Conservation (phyloP, 2,329 filamentous ascomycete genomes). For the Ophiostoma angusticollis region DNA sequence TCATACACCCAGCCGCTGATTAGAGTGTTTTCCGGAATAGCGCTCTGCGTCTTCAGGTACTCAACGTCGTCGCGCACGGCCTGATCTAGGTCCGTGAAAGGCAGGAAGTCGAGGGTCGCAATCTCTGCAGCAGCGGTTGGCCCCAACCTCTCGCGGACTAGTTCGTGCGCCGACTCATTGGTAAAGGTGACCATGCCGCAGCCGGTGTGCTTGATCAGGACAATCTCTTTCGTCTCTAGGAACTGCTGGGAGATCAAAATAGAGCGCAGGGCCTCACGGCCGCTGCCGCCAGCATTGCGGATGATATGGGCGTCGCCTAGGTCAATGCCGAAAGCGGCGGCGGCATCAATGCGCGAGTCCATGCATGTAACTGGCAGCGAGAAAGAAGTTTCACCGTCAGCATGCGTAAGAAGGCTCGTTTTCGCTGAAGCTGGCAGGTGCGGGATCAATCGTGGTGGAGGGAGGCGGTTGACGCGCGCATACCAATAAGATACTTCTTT, state of each 20-base stretch:
- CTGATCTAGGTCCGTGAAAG: constrained; percentile 50
- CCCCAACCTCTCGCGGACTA: constrained; percentile 47
- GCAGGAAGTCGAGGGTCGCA: constrained; percentile 41
- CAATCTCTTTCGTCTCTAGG: constrained; percentile 61
- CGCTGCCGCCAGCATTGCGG: constrained; percentile 58
- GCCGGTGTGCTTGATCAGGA: constrained; percentile 61
- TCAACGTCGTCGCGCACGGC: constrained; percentile 55
- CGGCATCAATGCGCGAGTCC: constrained; percentile 63
- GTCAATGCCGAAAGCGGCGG: constrained; percentile 54
- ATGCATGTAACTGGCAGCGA: constrained; percentile 68
- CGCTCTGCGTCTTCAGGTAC: constrained; percentile 44
- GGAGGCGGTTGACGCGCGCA: constrained; percentile 10
- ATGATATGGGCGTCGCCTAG: constrained; percentile 70
- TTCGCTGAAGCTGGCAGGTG: no score
- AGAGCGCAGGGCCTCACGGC: constrained; percentile 56
- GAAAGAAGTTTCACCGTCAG: not conserved
- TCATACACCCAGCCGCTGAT: constrained; percentile 54
- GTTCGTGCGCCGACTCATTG: constrained; percentile 38
- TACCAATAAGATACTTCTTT: constrained; percentile 54
- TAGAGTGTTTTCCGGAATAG: constrained; percentile 45
- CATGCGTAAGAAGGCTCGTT: no score
- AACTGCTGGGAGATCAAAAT: constrained; percentile 70
- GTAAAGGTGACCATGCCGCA: constrained; percentile 65
- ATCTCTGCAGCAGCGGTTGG: constrained; percentile 34
- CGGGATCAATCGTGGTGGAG: not conserved